These are phyloP conservation scores for Usnea hakonensis DNA, from an alignment of 495 filamentous ascomycete genomes.

Conservation along the genomic window DNA sequence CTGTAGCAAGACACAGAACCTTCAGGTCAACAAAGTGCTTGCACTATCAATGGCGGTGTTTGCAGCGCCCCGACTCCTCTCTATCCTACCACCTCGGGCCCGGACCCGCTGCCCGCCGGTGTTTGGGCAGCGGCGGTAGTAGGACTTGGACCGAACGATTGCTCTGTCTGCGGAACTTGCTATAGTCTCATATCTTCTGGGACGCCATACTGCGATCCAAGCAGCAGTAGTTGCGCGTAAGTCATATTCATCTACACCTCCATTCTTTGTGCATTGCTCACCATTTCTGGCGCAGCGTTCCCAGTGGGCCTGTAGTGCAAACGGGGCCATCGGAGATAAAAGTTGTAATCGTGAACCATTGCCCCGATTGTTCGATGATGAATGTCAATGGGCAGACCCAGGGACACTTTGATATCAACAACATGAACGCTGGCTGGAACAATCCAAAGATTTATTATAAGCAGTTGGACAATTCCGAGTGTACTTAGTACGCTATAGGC, in stretches of 20 bases:
- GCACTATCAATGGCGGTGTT: constrained; percentile 6
- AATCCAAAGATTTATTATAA: constrained; percentile 18
- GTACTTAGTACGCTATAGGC: not conserved
- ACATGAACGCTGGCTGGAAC: constrained; percentile 6
- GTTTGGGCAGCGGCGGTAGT: constrained; percentile 17
- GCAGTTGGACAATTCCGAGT: constrained; percentile 10
- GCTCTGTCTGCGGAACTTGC: constrained; percentile 16
- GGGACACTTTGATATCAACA: constrained; percentile 20
- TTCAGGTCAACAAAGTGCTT: constrained; percentile 14
- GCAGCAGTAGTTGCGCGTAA: constrained; percentile 10
- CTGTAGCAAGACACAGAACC: constrained; percentile 17
- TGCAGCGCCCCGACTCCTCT: constrained; percentile 5
- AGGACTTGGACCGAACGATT: constrained; percentile 14
- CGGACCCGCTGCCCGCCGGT: not conserved
- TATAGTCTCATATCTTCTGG: constrained; percentile 18
- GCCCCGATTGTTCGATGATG: constrained; percentile 10
- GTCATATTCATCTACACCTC: not conserved
- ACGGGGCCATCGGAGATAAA: constrained; percentile 14
- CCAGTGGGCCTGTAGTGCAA: constrained; percentile 3
- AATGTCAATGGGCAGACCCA: not conserved
- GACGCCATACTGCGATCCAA: constrained; percentile 14
- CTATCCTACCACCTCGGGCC: not conserved
- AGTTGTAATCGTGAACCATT: constrained; percentile 19
- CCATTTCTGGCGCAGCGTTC: not conserved
- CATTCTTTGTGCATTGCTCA: not conserved